These are phyloP conservation scores for Talaromyces sp. DNA, from an alignment of 2,329 filamentous ascomycete genomes.

Conservation along the genomic window DNA sequence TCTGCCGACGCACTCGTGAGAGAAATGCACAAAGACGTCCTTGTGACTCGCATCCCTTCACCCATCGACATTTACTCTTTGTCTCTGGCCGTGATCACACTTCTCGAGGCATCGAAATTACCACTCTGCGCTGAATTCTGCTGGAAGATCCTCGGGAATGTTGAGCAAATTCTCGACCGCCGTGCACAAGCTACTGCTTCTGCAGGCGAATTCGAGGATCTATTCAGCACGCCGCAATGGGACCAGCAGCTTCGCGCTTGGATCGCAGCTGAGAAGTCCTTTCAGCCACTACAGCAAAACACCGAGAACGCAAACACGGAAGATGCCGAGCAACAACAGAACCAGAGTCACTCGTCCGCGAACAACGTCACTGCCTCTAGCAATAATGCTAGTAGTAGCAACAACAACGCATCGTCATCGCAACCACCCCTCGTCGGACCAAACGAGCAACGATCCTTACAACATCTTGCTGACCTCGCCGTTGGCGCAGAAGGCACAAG, in stretches of 20 bases:
- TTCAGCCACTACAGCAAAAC: constrained; percentile 27
- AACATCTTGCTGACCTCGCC: constrained; percentile 43
- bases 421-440: constrained; percentile 37
- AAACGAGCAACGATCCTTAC: constrained; percentile 43
- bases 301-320: constrained; percentile 24
- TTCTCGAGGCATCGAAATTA: constrained; percentile 41
- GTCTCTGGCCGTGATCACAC: constrained; percentile 40
- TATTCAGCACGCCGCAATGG: constrained; percentile 40
- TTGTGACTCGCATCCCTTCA: constrained; percentile 29
- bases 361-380: constrained; percentile 7
- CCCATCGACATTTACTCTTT: constrained; percentile 43
- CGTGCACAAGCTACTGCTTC: constrained; percentile 36
- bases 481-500: constrained; percentile 41
- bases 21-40: constrained; percentile 36
- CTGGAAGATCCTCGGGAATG: constrained; percentile 47
- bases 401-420: neutral
- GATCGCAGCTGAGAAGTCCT: constrained; percentile 37
- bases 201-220: constrained; percentile 35
- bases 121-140: constrained; percentile 38
- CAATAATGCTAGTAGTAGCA: neutral
- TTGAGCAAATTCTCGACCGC: constrained; percentile 48
- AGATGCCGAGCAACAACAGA: neutral
- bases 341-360: neutral
- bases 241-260: constrained; percentile 39
- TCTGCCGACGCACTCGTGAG: constrained; percentile 40